phyloP scores from a whole-genome alignment of 495 filamentous ascomycete genomes.

The Patellaria atrata region DNA sequence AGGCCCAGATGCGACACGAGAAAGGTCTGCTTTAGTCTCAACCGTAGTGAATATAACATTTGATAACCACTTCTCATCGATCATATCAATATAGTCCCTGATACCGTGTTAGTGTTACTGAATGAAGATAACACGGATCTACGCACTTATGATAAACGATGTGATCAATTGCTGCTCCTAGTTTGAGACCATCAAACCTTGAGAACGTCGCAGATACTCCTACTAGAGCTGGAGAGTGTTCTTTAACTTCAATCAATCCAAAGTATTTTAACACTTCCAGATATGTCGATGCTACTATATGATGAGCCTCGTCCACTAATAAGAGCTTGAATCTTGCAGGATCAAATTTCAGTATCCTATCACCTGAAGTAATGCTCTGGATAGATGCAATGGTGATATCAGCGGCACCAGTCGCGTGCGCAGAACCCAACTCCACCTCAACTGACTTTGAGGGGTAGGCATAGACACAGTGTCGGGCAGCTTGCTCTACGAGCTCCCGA shows the following conservation, averaged over 20 bases:
- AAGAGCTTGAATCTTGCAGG: constrained; percentile 72
- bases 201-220: constrained; percentile 92
- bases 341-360: constrained; percentile 69
- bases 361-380: constrained; percentile 57
- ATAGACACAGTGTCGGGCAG: constrained; percentile 61
- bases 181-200: constrained; percentile 69
- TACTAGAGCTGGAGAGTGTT: constrained; percentile 54
- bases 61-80: constrained; percentile 69
- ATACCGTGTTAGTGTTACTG: constrained; percentile 7
- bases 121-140: background rate
- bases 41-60: constrained; percentile 90
- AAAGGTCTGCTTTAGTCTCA: constrained; percentile 61
- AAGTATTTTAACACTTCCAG: constrained; percentile 60
- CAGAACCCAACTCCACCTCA: constrained; percentile 80
- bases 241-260: constrained; percentile 33
- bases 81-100: constrained; percentile 89
- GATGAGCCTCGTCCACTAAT: constrained; percentile 95
- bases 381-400: constrained; percentile 95
- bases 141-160: constrained; percentile 82
- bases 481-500: constrained; percentile 91
- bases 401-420: constrained; percentile 56
- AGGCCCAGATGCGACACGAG: constrained; percentile 43
- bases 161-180: constrained; percentile 82
- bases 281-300: constrained; percentile 78
- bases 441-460: constrained; percentile 67